Evolutionary conservation across 2,329 filamentous ascomycete genomes (phyloP).

Genomic region (Neonectria hederae): DNA sequence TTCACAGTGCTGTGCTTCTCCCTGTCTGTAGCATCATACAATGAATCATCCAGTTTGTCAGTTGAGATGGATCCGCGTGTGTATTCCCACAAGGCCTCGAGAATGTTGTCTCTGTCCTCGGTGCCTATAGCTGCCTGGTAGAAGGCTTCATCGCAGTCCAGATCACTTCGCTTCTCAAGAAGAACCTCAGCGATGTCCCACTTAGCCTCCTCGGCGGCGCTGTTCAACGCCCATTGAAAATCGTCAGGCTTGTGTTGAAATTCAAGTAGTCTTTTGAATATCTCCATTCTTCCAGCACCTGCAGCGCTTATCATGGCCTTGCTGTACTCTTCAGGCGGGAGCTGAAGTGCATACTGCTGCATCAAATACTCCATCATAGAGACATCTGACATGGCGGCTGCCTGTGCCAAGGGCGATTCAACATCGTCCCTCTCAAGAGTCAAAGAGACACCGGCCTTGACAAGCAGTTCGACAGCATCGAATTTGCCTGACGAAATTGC

Average conservation of each 20-base stretch:
- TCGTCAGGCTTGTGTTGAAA: slow-evolving; percentile 45
- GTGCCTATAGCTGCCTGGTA: slow-evolving; percentile 6
- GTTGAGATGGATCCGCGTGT: background rate
- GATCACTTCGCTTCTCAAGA: slow-evolving; percentile 44
- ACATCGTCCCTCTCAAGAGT: slow-evolving; percentile 25
- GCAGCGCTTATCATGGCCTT: slow-evolving; percentile 53
- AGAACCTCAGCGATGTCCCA: slow-evolving; percentile 51
- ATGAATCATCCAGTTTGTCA: background rate
- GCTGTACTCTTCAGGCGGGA: slow-evolving; percentile 51
- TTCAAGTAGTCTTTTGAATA: slow-evolving; percentile 50
- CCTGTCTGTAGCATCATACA: background rate
- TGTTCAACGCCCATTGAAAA: slow-evolving; percentile 48
- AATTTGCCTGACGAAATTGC: slow-evolving; percentile 54
- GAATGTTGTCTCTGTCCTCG: background rate
- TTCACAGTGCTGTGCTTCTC: background rate
- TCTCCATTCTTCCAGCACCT: slow-evolving; percentile 49
- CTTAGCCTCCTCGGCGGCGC: slow-evolving; percentile 46
- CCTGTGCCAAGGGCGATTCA: slow-evolving; percentile 49
- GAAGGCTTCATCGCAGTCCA: slow-evolving; percentile 51
- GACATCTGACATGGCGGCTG: slow-evolving; percentile 50
- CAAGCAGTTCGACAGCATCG: slow-evolving; percentile 52
- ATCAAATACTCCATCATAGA: slow-evolving; percentile 55
- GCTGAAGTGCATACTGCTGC: slow-evolving; percentile 50
- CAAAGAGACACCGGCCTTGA: slow-evolving; percentile 50
- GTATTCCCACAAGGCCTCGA: slow-evolving; percentile 7